These are phyloP conservation scores for Chamaecrista fasciculata DNA, from an alignment of 306 rosid species.

Conservation along the genomic window DNA sequence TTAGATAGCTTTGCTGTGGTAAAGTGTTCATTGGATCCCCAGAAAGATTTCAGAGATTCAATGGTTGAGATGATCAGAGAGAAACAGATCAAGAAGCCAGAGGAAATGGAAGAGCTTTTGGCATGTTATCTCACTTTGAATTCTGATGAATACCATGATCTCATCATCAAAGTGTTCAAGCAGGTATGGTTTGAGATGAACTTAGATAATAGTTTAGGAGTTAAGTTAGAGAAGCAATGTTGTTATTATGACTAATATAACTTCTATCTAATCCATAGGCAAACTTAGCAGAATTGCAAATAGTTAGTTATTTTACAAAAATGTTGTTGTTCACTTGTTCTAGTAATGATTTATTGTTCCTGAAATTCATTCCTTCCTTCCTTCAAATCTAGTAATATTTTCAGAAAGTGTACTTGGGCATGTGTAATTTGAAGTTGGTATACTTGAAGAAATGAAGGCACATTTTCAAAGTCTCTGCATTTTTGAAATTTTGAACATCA, in stretches of 20 bases:
- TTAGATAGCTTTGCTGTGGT: slow-evolving; percentile 80
- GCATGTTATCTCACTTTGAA: slow-evolving; percentile 88
- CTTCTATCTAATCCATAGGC: slow-evolving; percentile 23
- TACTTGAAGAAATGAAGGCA: neutral
- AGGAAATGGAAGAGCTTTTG: slow-evolving; percentile 84
- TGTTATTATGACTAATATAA: slow-evolving; percentile 37
- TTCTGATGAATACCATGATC: slow-evolving; percentile 74
- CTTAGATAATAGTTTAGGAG: slow-evolving; percentile 34
- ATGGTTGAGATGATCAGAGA: slow-evolving; percentile 93
- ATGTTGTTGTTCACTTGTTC: slow-evolving; percentile 6
- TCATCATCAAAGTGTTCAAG: slow-evolving; percentile 71
- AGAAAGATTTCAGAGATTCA: slow-evolving; percentile 84
- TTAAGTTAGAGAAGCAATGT: slow-evolving; percentile 38
- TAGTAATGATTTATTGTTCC: slow-evolving; percentile 14
- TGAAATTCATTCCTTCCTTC: neutral
- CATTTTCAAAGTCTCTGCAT: neutral
- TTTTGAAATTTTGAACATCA: neutral
- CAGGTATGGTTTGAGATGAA: slow-evolving; percentile 79
- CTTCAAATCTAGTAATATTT: neutral
- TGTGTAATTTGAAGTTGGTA: neutral
- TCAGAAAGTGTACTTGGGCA: slow-evolving; percentile 1
- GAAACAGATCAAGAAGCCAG: slow-evolving; percentile 61
- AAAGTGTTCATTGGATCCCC: slow-evolving; percentile 73
- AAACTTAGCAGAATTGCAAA: slow-evolving; percentile 25
- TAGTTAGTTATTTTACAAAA: slow-evolving; percentile 13